Conservation (phyloP, 2,329 filamentous ascomycete species). For the Helminthosporium solani region DNA sequence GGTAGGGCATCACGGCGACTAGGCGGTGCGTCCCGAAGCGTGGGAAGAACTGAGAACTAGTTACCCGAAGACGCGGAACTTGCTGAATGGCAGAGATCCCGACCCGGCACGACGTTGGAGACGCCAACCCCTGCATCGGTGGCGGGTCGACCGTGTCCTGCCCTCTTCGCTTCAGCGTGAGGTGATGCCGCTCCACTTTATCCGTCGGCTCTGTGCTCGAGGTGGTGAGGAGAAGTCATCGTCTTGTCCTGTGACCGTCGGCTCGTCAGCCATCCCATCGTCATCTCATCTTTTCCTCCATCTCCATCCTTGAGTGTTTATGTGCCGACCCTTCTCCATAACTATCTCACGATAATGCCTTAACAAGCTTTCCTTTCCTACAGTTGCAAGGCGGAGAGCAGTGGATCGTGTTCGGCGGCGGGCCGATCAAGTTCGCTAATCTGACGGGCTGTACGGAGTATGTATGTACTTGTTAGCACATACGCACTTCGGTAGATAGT, state of each 20-base stretch:
- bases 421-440: background rate
- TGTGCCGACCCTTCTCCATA: background rate
- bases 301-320: background rate
- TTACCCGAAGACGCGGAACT: constrained; percentile 26
- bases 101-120: constrained; percentile 14
- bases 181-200: constrained; percentile 14
- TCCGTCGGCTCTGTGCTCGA: constrained; percentile 25
- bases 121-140: constrained; percentile 25
- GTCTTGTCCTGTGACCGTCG: constrained; percentile 14
- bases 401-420: background rate
- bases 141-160: constrained; percentile 10
- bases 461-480: too few species aligned
- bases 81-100: constrained; percentile 16
- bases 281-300: background rate
- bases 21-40: constrained; percentile 32
- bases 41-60: constrained; percentile 15
- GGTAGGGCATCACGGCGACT: constrained; percentile 11
- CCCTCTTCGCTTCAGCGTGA: constrained; percentile 3
- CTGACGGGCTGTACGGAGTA: background rate
- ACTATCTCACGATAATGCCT: background rate
- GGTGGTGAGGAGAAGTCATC: constrained; percentile 8
- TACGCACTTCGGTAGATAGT: background rate
- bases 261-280: background rate
- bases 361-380: background rate
- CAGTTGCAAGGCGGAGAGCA: background rate